Base-by-base conservation (phyloP, 2,329 filamentous ascomycete species). In the Hypoxylon sp. region DNA sequence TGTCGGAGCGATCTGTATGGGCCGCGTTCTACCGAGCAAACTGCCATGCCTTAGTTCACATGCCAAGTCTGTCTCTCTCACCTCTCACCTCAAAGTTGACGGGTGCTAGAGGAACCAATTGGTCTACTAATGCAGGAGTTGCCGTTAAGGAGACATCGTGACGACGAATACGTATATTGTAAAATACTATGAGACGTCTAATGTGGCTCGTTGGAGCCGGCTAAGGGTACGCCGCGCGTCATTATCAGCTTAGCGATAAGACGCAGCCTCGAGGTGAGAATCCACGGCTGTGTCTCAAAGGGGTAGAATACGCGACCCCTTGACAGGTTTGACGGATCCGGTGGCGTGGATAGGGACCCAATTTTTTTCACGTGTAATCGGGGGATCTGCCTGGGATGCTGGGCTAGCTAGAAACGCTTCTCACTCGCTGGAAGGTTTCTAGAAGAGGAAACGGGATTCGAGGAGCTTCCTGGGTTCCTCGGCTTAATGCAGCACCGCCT, bases 251-350 rank as follows among this genome's bases (percentile, higher is more conserved):
- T 35, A 56, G 55, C 32, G 61, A 68, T 60, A 65, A 63, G 57
- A 46, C 37, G 42, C 57, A 70, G 68, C 61, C 68, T 62, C 54
- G 47, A 59, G 42, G 15, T 44, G 8, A 24, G 21, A 48, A 50
- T 44, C 35, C 17, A 31, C 52, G 52, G 24, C 2, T 8, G 31
- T 63, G 31, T 63, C 62, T 59, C 54, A 67, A 68, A 63, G 60
- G 56, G 59, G 64, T 44, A 68, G 44, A 58, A 46, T 65, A 66
- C 37, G 59, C 62, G 64, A 67, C 67, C 72, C 73, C 62, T 71
- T 69, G 72, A 70, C 71, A 74, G 69, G 69, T 69, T 69, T 57
- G 61, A 75, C 69, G 73, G 74, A 72, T 73, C 74, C 74, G 72
- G 75, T 65, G 71, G 73, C 69, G 65, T 74, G 73, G 74, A 67